A percentile compares a stretch with the other conserved stretches of the same genome.
phyloP scores from a whole-genome alignment of 257 asterid genomes.

The Oldenlandia corymbosa region DNA sequence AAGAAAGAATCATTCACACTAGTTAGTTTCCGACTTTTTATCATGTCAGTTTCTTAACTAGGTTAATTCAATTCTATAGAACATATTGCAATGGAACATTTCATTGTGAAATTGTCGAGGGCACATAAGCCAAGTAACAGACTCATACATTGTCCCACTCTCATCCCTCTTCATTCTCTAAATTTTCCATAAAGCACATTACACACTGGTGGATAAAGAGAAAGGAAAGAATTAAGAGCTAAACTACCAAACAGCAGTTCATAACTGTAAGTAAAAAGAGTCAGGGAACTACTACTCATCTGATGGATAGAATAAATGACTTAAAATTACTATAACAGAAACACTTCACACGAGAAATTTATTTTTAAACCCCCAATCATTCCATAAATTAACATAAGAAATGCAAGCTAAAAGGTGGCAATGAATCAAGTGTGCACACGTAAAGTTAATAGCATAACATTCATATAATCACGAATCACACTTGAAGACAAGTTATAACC shows the following conservation, averaged over 20 bases:
- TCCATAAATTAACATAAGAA: background rate
- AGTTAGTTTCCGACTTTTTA: background rate
- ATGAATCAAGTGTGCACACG: background rate
- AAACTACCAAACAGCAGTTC: background rate
- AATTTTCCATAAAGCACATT: background rate
- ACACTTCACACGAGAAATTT: background rate
- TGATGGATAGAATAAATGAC: background rate
- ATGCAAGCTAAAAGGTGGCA: background rate
- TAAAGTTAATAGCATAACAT: background rate
- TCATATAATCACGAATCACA: no score
- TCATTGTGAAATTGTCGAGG: background rate
- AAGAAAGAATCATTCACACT: background rate
- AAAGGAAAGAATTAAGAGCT: background rate
- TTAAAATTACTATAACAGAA: background rate
- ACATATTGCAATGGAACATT: background rate
- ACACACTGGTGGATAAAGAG: background rate
- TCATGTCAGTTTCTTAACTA: no score
- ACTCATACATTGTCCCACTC: background rate
- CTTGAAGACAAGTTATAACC: background rate
- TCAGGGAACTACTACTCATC: background rate
- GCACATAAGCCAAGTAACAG: background rate
- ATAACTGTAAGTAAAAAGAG: background rate
- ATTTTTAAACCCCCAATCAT: background rate
- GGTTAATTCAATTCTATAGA: background rate
- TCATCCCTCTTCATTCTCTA: background rate